Conservation (phyloP, 2,329 filamentous ascomycete genomes). For the Pseudopyrenochaeta lycopersici region DNA sequence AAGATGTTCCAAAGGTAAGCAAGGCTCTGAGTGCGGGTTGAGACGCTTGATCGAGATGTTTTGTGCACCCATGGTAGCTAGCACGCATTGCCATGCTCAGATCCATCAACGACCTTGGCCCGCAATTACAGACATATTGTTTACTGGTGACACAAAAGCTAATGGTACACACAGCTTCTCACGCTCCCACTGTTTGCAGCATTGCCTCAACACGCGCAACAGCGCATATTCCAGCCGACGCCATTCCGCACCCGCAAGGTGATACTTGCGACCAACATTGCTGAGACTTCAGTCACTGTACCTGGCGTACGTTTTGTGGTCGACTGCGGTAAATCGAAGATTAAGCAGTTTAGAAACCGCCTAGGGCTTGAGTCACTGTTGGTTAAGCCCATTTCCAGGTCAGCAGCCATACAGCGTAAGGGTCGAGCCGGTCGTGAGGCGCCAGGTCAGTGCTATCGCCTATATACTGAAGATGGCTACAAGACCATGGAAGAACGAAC, state of each 20-base stretch:
- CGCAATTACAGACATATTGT: neutral
- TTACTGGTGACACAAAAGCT: neutral
- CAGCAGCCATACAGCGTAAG: conserved; percentile 88
- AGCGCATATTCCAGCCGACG: conserved; percentile 82
- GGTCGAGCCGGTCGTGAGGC: conserved; percentile 94
- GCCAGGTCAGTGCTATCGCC: conserved; percentile 84
- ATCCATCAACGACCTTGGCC: neutral
- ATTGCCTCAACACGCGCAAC: conserved; percentile 84
- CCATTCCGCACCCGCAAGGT: conserved; percentile 83
- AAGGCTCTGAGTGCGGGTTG: no score
- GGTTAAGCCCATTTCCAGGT: conserved; percentile 89
- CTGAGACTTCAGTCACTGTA: conserved; percentile 97
- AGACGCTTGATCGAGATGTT: no score
- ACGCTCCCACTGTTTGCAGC: conserved; percentile 89
- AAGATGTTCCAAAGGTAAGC: conserved; percentile 73
- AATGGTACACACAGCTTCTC: conserved; percentile 54
- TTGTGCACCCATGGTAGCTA: neutral
- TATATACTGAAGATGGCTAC: conserved; percentile 86
- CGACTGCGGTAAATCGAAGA: conserved; percentile 91
- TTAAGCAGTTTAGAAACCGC: conserved; percentile 86
- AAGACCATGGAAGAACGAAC: conserved; percentile 75
- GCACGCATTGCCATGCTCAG: neutral
- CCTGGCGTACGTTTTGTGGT: conserved; percentile 91
- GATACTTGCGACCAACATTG: conserved; percentile 94
- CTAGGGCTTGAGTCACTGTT: conserved; percentile 91